These are phyloP conservation scores for Populus tomentosa DNA, from an alignment of 441 rosid genomes.

Conservation along the genomic window DNA sequence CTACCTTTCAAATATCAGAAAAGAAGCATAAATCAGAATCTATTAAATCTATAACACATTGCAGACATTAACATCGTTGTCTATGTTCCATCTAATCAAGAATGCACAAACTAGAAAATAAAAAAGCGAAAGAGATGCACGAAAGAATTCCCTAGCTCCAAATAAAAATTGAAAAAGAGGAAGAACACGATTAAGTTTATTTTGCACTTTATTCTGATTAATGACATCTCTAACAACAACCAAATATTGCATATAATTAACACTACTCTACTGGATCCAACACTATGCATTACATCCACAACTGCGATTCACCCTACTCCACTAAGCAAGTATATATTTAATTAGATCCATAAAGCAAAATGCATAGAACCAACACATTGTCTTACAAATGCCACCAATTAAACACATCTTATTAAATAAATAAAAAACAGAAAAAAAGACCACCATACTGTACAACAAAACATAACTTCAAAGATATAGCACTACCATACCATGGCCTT, in stretches of 20 bases:
- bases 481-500: slow-evolving; percentile 72
- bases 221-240: background rate
- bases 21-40: slow-evolving; percentile 1
- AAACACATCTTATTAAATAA: slow-evolving; percentile 5
- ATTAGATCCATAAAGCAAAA: background rate
- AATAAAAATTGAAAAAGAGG: too few species aligned
- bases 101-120: background rate
- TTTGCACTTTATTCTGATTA: background rate
- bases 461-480: background rate
- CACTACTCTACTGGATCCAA: background rate
- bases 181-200: background rate
- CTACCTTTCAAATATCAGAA: slow-evolving; percentile 42
- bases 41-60: background rate
- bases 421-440: background rate
- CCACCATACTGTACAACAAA: background rate
- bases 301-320: background rate
- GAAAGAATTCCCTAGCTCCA: background rate
- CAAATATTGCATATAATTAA: background rate
- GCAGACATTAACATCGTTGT: background rate
- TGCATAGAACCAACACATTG: background rate
- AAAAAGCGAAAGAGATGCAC: background rate
- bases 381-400: background rate
- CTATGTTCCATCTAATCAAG: background rate
- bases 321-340: background rate
- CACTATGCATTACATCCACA: background rate